Conservation (phyloP, 352 stramenopile species). For the Pythium aquatile region DNA sequence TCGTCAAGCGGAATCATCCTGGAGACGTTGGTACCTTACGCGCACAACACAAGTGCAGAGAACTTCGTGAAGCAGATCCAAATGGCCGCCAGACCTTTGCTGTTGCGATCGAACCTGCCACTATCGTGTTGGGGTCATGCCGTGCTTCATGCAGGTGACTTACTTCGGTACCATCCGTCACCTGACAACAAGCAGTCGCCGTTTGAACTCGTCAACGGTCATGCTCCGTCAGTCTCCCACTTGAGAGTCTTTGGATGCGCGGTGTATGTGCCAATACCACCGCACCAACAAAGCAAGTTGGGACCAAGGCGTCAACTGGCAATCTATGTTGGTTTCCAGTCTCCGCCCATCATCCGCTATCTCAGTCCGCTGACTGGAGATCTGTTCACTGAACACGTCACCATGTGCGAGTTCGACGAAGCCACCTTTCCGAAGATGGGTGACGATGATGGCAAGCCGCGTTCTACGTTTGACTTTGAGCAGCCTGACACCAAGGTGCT, state of each 20-base stretch:
- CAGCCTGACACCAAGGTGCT: conserved; percentile 11
- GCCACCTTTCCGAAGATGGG: conserved; percentile 19
- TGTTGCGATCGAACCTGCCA: conserved; percentile 11
- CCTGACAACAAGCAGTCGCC: conserved; percentile 7
- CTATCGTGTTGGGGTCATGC: too few species aligned
- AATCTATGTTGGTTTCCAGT: conserved; percentile 30
- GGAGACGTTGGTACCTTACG: conserved; percentile 15
- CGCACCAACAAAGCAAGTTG: conserved; percentile 16
- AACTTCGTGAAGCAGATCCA: conserved; percentile 24
- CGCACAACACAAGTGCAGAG: conserved; percentile 17
- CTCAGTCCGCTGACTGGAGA: conserved; percentile 21
- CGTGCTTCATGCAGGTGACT: conserved; percentile 10
- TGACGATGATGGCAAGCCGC: conserved; percentile 11
- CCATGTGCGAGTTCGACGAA: conserved; percentile 27
- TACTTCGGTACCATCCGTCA: conserved; percentile 15
- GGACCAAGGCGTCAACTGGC: conserved; percentile 20
- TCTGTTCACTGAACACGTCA: conserved; percentile 25
- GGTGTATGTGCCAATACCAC: conserved; percentile 23
- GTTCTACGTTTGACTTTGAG: conserved; percentile 19
- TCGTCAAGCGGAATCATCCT: conserved; percentile 17
- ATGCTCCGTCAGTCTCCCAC: conserved; percentile 7
- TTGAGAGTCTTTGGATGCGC: conserved; percentile 18
- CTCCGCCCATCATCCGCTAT: conserved; percentile 24
- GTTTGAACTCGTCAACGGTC: conserved; percentile 16
- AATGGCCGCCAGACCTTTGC: conserved; percentile 13